Conservation (phyloP, 441 rosid genomes). For the Sinapis alba region DNA sequence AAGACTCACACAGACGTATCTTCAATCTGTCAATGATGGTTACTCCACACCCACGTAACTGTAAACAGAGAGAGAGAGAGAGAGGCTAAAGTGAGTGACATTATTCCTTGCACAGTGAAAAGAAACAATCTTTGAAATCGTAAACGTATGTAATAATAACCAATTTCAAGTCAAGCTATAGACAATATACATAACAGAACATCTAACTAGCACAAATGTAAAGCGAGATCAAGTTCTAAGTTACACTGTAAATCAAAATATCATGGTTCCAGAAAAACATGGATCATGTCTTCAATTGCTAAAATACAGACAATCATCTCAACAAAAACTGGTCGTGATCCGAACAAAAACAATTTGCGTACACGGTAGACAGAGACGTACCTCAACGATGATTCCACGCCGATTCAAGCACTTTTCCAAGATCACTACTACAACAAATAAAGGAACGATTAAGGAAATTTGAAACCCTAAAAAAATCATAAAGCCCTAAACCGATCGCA, state of each 20-base stretch:
- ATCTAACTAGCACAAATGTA: background rate
- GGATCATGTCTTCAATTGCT: background rate
- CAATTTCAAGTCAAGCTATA: background rate
- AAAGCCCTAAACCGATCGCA: background rate
- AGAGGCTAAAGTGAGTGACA: background rate
- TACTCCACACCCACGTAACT: background rate
- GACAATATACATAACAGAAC: too few species aligned
- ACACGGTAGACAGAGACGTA: background rate
- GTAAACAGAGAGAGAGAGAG: too few species aligned
- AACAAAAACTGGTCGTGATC: background rate
- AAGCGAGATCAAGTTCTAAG: background rate
- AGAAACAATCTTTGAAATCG: too few species aligned
- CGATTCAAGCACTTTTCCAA: background rate
- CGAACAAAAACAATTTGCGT: background rate
- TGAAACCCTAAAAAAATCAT: background rate
- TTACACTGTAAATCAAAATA: background rate
- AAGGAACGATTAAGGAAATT: background rate
- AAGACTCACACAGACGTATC: background rate
- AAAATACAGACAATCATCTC: background rate
- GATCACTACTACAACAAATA: background rate
- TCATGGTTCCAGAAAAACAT: background rate
- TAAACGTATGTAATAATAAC: too few species aligned
- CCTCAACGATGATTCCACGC: background rate
- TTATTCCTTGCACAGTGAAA: too few species aligned
- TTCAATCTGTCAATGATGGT: background rate